A percentile compares a stretch with the other conserved stretches of the same genome.
Conservation (phyloP, 331 rosid species). For the Acacia concinna region DNA sequence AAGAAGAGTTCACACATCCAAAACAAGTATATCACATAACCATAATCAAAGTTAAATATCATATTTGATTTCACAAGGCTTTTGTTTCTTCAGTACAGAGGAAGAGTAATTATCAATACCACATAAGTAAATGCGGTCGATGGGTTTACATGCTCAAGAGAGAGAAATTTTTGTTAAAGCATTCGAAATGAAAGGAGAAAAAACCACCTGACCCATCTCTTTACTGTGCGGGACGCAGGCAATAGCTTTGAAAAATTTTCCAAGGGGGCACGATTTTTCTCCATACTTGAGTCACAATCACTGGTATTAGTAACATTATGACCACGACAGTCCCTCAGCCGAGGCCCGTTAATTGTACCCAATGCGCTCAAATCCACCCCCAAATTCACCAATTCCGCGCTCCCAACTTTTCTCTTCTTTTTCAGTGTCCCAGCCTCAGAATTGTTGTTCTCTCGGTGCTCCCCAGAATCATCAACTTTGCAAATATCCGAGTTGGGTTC, state of each 20-base stretch:
- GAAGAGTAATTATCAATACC: neutral
- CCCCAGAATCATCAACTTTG: conserved; percentile 14
- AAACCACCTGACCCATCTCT: conserved; percentile 83
- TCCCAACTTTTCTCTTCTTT: conserved; percentile 54
- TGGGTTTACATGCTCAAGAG: neutral
- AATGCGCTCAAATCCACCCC: conserved; percentile 61
- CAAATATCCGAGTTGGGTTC: conserved; percentile 8
- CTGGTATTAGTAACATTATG: conserved; percentile 7
- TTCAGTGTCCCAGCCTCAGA: conserved; percentile 31
- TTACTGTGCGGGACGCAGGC: conserved; percentile 52
- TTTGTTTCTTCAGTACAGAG: conserved; percentile 1
- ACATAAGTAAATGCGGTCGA: neutral
- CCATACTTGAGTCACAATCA: conserved; percentile 35
- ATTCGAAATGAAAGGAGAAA: neutral
- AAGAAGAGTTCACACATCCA: conserved; percentile 12
- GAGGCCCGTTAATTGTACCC: conserved; percentile 53
- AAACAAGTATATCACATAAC: neutral
- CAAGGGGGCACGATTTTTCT: conserved; percentile 42
- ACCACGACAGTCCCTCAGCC: conserved; percentile 74
- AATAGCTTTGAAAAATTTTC: conserved; percentile 41
- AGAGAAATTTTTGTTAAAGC: neutral
- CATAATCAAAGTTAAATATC: conserved; percentile 13
- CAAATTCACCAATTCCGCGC: conserved; percentile 63
- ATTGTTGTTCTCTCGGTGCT: neutral
- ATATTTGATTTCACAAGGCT: neutral